Conservation (phyloP, 257 asterid species). For the Capsicum pubescens region DNA sequence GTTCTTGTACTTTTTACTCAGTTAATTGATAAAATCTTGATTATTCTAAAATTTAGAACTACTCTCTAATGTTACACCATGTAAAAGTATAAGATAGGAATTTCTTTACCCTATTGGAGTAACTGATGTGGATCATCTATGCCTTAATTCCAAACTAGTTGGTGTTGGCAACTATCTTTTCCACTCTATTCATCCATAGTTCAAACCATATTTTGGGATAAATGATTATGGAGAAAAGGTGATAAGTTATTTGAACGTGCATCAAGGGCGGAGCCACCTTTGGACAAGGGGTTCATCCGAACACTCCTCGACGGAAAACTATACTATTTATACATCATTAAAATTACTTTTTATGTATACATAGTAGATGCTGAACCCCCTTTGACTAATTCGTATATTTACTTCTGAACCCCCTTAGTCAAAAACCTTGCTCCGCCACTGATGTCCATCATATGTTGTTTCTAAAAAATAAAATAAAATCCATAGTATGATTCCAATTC, state of each 20-base stretch:
- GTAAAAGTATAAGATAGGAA: not conserved
- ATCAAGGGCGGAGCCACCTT: no score
- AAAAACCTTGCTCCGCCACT: no score
- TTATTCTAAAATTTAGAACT: not conserved
- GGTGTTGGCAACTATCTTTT: not conserved
- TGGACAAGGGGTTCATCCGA: no score
- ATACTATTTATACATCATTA: no score
- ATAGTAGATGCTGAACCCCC: no score
- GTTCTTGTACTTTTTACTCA: constrained; percentile 5
- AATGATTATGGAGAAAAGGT: constrained; percentile 22
- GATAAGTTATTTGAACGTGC: not conserved
- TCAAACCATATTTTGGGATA: not conserved
- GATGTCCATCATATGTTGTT: constrained; percentile 3
- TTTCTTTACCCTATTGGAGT: not conserved
- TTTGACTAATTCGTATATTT: no score
- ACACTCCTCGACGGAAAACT: no score
- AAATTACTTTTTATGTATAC: no score
- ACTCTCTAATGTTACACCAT: not conserved
- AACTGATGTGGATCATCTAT: constrained; percentile 16
- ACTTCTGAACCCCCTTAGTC: no score
- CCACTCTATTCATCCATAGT: not conserved
- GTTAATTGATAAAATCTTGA: not conserved
- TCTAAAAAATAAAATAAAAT: not conserved
- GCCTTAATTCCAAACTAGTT: not conserved
- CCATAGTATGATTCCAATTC: not conserved